These are phyloP conservation scores for Asclepias syriaca DNA, from an alignment of 257 asterid species.

Conservation along the genomic window DNA sequence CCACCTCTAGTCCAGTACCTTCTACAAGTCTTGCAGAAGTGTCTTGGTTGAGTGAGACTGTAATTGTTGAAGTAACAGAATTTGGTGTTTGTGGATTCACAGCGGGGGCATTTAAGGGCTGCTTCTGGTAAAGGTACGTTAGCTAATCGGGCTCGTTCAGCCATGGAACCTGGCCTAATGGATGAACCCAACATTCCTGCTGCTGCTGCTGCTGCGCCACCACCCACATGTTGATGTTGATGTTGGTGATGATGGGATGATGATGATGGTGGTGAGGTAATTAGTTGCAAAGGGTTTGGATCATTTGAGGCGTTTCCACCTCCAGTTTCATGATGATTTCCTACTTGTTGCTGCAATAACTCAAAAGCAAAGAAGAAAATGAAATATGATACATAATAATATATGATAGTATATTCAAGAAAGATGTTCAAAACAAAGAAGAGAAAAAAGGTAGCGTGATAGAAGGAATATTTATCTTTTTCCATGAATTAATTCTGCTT, in stretches of 20 bases:
- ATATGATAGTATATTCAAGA: conserved; percentile 40
- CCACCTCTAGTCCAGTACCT: conserved; percentile 96
- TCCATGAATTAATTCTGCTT: conserved; percentile 23
- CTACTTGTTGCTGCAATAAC: conserved; percentile 36
- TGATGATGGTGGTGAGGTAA: conserved; percentile 24
- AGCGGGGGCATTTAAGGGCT: conserved; percentile 82
- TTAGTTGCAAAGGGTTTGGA: conserved; percentile 33
- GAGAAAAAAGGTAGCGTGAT: conserved; percentile 1
- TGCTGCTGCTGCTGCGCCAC: background rate
- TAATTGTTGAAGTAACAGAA: conserved; percentile 94
- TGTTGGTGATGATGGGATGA: conserved; percentile 37
- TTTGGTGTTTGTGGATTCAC: conserved; percentile 84
- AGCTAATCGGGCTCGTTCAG: conserved; percentile 85
- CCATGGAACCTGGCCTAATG: conserved; percentile 81
- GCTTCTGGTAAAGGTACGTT: conserved; percentile 78
- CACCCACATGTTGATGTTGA: conserved; percentile 38
- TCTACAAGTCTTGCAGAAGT: conserved; percentile 90
- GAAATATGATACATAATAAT: conserved; percentile 8
- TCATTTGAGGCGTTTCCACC: conserved; percentile 30
- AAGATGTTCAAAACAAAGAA: conserved; percentile 18
- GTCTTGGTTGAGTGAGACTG: conserved; percentile 85
- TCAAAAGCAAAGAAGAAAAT: conserved; percentile 14
- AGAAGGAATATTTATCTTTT: conserved; percentile 61
- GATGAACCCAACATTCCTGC: conserved; percentile 35
- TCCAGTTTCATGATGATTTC: conserved; percentile 31